Evolutionary conservation across 78 protist species (phyloP).

Genomic region (Thecamonas trahens): DNA sequence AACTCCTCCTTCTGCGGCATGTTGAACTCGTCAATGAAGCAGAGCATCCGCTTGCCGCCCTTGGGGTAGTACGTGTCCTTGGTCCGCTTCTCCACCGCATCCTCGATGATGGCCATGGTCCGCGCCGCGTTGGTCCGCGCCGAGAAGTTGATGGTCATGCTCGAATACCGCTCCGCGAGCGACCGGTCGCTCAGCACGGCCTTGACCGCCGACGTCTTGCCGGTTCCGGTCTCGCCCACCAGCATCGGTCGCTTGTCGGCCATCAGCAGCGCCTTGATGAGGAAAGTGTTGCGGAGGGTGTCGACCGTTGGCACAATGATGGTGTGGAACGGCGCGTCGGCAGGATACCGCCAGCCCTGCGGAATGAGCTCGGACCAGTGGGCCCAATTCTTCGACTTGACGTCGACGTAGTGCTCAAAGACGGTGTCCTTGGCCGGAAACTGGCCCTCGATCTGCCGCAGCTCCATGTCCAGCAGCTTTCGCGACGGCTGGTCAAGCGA

Average conservation of each 20-base stretch:
- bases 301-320: slow-evolving; percentile 82
- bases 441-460: slow-evolving; percentile 61
- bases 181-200: background rate
- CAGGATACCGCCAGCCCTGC: slow-evolving; percentile 10
- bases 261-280: slow-evolving; percentile 22
- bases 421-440: slow-evolving; percentile 56
- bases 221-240: slow-evolving; percentile 72
- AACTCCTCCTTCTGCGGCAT: slow-evolving; percentile 73
- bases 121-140: slow-evolving; percentile 48
- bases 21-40: slow-evolving; percentile 78
- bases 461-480: slow-evolving; percentile 37
- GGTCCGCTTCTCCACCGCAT: slow-evolving; percentile 53
- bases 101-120: slow-evolving; percentile 62
- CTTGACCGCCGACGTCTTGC: slow-evolving; percentile 57
- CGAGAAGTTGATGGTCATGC: slow-evolving; percentile 54
- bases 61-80: slow-evolving; percentile 40
- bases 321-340: slow-evolving; percentile 45
- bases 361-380: slow-evolving; percentile 40
- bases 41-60: slow-evolving; percentile 34
- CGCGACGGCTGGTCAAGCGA: slow-evolving; percentile 38
- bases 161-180: background rate
- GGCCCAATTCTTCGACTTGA: slow-evolving; percentile 30
- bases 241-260: slow-evolving; percentile 14
- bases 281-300: slow-evolving; percentile 47
- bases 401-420: slow-evolving; percentile 68